Evolutionary conservation across 2,329 filamentous ascomycete genomes (phyloP), one percentile per base, ranked within the genome.

Genomic region (Trichoderma atroviride): DNA sequence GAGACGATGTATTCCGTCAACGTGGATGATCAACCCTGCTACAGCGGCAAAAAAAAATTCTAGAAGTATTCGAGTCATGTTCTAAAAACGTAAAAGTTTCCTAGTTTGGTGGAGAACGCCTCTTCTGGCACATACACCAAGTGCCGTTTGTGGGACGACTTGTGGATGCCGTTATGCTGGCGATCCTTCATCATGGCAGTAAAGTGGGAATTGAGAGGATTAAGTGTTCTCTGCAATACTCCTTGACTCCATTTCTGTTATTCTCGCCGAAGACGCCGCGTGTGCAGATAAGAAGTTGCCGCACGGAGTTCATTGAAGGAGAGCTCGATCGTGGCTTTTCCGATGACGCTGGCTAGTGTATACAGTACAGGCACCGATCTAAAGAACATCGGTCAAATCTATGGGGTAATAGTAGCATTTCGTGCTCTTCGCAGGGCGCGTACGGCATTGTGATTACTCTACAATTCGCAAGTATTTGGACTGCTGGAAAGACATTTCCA

Each of bases 51-150:
- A 60, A 69, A 43, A 69, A 63, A 52, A n/a, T 62, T 69, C 67
- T 63, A 69, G 67, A 69, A 69, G 40, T 37, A 16, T 69, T 69
- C 24, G 67, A 69, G 67, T 69, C 67, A 69, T 69, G 67, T 50
- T 69, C 40, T 40, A 62, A 29, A 33, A 29, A 61, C 53, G 52
- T 57, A 69, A 61, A 69, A 69, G 29, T 69, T 69, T 69, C 43
- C 52, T 56, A 47, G 29, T 64, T 43, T 50, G 59, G 67, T 69
- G 67, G 67, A 63, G 52, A 37, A 27, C 31, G 5, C 35, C 27
- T 27, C 52, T 43, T 55, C 52, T 55, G 57, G 24, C 56, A 52
- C 33, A 40, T 40, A 24, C 14, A 53, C 16, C 16, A 55, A 52
- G 53, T 19, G 19, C 56, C 16, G 24, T 53, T 24, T 40, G 57